These are phyloP conservation scores for Epithemia pelagica DNA, from an alignment of 108 stramenopile species.

Conservation along the genomic window DNA sequence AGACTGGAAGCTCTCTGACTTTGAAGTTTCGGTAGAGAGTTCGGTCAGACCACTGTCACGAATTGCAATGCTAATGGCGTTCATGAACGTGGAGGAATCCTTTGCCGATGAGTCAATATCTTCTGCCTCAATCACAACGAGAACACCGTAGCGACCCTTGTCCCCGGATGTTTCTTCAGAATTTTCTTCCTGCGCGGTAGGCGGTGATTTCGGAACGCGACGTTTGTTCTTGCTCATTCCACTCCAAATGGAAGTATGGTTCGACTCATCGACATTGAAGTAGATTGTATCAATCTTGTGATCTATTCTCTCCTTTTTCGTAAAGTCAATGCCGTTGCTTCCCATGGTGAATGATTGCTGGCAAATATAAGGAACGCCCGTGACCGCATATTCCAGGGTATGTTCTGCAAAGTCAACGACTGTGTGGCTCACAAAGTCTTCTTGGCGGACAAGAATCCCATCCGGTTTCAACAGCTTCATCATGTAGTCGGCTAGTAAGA, in stretches of 20 bases:
- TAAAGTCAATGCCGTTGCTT: conserved; percentile 33
- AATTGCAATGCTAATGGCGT: conserved; percentile 20
- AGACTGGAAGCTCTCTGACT: conserved; percentile 20
- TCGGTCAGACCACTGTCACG: conserved; percentile 31
- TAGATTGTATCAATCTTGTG: conserved; percentile 16
- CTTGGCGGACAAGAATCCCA: conserved; percentile 83
- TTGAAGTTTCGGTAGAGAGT: background rate
- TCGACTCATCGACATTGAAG: background rate
- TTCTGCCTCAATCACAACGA: conserved; percentile 55
- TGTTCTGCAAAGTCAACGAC: conserved; percentile 26
- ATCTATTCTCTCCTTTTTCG: conserved; percentile 13
- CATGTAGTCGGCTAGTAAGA: conserved; percentile 48
- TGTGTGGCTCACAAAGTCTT: conserved; percentile 24
- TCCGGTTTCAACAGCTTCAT: conserved; percentile 69
- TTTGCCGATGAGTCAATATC: conserved; percentile 20
- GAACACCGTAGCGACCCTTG: conserved; percentile 26
- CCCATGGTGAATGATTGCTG: conserved; percentile 40
- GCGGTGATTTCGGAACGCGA: background rate
- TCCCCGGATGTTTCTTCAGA: conserved; percentile 12
- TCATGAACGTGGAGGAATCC: conserved; percentile 9
- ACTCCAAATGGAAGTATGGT: conserved; percentile 5
- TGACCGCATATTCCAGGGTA: conserved; percentile 20
- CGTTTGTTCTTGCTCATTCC: background rate
- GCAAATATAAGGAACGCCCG: conserved; percentile 46
- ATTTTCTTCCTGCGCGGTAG: background rate